These are phyloP conservation scores for Brassica cretica DNA, from an alignment of 345 rosid species.

Conservation along the genomic window DNA sequence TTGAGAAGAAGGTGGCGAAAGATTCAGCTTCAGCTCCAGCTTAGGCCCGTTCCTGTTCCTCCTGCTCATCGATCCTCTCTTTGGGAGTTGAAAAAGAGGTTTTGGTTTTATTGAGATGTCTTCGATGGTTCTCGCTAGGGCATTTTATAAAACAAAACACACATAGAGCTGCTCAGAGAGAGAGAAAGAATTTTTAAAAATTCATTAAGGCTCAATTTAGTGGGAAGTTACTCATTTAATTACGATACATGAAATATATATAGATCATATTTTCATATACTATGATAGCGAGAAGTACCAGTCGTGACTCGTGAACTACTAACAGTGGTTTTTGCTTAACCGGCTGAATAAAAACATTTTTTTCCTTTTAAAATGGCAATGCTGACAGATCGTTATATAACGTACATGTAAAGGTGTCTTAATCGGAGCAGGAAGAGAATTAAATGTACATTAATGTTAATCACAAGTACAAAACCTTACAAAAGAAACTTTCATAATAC, in stretches of 20 bases:
- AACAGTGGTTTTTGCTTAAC: neutral
- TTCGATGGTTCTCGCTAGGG: slow-evolving; percentile 40
- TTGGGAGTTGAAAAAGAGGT: slow-evolving; percentile 12
- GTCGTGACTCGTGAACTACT: neutral
- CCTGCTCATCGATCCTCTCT: slow-evolving; percentile 55
- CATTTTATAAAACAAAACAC: slow-evolving; percentile 44
- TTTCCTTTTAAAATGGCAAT: neutral
- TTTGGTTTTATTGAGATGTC: slow-evolving; percentile 17
- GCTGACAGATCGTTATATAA: neutral
- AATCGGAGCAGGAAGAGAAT: slow-evolving; percentile 32
- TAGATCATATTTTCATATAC: neutral
- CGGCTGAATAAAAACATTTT: neutral
- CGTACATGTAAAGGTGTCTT: slow-evolving; percentile 25
- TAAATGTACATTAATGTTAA: slow-evolving; percentile 4
- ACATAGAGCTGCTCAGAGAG: slow-evolving; percentile 25
- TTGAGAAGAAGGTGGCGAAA: slow-evolving; percentile 65
- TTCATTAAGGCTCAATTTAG: neutral
- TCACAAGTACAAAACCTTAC: neutral
- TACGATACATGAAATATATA: neutral
- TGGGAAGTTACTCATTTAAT: neutral
- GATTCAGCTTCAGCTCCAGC: slow-evolving; percentile 85
- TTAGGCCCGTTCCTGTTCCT: slow-evolving; percentile 52
- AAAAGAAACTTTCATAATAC: neutral
- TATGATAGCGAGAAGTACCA: neutral
- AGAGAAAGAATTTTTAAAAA: neutral